phyloP scores from a whole-genome alignment of 2,329 filamentous ascomycete species.

The Ceratocystis diversiconidia region DNA sequence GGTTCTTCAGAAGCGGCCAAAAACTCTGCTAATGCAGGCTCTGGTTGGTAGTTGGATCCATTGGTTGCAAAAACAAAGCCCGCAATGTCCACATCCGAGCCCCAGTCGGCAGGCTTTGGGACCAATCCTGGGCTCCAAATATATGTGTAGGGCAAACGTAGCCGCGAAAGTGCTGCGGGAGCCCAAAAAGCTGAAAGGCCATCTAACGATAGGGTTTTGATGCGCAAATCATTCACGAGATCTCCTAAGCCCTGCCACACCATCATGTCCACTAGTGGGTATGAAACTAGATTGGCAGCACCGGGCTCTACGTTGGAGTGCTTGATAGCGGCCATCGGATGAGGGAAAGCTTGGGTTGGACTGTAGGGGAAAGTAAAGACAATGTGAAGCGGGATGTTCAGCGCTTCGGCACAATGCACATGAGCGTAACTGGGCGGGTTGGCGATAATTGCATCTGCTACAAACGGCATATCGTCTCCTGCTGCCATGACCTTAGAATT shows the following conservation, averaged over 20 bases:
- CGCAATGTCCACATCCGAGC: slow-evolving; percentile 54
- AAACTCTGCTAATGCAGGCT: slow-evolving; percentile 40
- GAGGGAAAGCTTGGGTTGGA: slow-evolving; percentile 60
- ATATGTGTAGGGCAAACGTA: slow-evolving; percentile 65
- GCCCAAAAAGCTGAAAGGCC: slow-evolving; percentile 66
- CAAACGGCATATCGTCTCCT: slow-evolving; percentile 33
- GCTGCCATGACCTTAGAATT: slow-evolving; percentile 52
- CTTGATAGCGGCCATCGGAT: slow-evolving; percentile 64
- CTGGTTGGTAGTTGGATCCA: slow-evolving; percentile 46
- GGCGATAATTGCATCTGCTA: slow-evolving; percentile 70
- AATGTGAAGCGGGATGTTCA: slow-evolving; percentile 64
- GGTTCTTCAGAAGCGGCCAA: slow-evolving; percentile 37
- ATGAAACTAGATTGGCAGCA: slow-evolving; percentile 69
- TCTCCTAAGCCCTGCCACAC: slow-evolving; percentile 82
- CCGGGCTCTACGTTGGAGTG: slow-evolving; percentile 55
- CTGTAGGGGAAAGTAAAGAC: slow-evolving; percentile 85
- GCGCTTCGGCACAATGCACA: slow-evolving; percentile 62
- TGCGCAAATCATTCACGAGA: slow-evolving; percentile 59
- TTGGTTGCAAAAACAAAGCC: slow-evolving; percentile 68
- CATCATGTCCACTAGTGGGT: slow-evolving; percentile 70
- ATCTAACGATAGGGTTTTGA: slow-evolving; percentile 54
- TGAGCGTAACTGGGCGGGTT: slow-evolving; percentile 70
- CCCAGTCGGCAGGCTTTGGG: slow-evolving; percentile 55
- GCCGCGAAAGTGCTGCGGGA: slow-evolving; percentile 54
- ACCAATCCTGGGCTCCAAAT: slow-evolving; percentile 54